Conservation (phyloP, 2,329 filamentous ascomycete genomes). For the Epichloe amarillans region DNA sequence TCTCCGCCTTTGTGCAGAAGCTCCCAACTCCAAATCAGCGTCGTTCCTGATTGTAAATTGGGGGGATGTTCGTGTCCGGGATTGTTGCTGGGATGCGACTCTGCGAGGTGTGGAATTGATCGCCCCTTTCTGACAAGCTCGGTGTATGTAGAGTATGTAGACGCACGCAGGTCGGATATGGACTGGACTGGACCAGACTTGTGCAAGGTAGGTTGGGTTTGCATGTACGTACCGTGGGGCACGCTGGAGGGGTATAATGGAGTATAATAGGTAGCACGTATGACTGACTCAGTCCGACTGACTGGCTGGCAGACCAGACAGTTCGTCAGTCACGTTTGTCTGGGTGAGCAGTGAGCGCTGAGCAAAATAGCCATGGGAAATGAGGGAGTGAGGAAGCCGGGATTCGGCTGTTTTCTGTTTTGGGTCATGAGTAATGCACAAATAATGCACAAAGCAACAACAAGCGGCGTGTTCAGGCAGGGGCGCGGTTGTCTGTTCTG, state of each 20-base stretch:
- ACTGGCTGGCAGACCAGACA: no score
- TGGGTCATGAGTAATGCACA: no score
- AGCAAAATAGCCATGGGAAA: no score
- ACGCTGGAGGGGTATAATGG: not conserved
- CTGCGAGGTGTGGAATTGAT: not conserved
- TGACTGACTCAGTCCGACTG: no score
- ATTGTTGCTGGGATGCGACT: not conserved
- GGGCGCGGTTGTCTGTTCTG: no score
- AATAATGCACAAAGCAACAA: no score
- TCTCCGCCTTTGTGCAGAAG: not conserved
- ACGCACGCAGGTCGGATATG: not conserved
- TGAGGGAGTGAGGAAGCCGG: no score
- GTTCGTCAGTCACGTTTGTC: no score
- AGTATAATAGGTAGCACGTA: no score
- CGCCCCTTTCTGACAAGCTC: conserved; percentile 1
- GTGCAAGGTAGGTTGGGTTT: not conserved
- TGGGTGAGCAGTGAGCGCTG: no score
- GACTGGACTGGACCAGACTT: not conserved
- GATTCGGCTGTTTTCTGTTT: no score
- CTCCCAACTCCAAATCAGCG: not conserved
- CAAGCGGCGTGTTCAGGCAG: no score
- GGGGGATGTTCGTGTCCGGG: not conserved
- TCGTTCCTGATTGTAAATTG: not conserved
- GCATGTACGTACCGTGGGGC: not conserved
- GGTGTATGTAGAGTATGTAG: not conserved